Percentiles rank a stretch among this genome's conserved stretches.
These are phyloP conservation scores for Talaromyces thailandensis DNA, from an alignment of 495 filamentous ascomycete genomes.

Conservation along the genomic window DNA sequence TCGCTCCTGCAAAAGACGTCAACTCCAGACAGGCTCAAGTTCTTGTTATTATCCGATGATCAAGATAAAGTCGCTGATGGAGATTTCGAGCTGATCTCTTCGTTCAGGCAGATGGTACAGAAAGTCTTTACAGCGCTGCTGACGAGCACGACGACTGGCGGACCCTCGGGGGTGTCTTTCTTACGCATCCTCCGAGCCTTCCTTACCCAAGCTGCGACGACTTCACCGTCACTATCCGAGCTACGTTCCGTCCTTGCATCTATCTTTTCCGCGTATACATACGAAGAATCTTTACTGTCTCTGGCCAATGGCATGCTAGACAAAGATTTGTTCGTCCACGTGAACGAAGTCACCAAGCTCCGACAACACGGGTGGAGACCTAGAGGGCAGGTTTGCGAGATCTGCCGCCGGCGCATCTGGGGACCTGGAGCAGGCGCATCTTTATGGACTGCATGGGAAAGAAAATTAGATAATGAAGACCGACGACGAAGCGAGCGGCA, in stretches of 20 bases:
- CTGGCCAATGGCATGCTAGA: constrained; percentile 83
- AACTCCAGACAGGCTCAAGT: neutral
- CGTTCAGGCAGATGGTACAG: constrained; percentile 74
- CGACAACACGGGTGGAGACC: constrained; percentile 89
- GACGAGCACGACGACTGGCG: constrained; percentile 45
- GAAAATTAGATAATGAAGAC: constrained; percentile 40
- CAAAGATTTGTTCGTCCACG: constrained; percentile 80
- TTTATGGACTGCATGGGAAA: constrained; percentile 76
- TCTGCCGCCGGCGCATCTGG: constrained; percentile 77
- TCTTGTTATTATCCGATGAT: neutral
- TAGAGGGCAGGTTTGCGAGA: constrained; percentile 74
- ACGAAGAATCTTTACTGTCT: constrained; percentile 77
- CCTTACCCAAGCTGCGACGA: constrained; percentile 68
- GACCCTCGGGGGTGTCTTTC: constrained; percentile 58
- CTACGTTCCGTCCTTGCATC: constrained; percentile 74
- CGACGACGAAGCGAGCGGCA: constrained; percentile 18
- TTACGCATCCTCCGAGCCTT: constrained; percentile 85
- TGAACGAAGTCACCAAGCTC: constrained; percentile 61
- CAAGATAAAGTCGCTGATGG: neutral
- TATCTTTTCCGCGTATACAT: constrained; percentile 91
- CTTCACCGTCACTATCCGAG: constrained; percentile 80
- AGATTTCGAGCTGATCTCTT: constrained; percentile 41
- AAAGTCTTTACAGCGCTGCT: constrained; percentile 85
- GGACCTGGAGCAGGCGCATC: constrained; percentile 73
- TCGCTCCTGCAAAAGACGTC: constrained; percentile 11